phyloP scores from a whole-genome alignment of 305 asterid species.

The Plantago lanceolata region DNA sequence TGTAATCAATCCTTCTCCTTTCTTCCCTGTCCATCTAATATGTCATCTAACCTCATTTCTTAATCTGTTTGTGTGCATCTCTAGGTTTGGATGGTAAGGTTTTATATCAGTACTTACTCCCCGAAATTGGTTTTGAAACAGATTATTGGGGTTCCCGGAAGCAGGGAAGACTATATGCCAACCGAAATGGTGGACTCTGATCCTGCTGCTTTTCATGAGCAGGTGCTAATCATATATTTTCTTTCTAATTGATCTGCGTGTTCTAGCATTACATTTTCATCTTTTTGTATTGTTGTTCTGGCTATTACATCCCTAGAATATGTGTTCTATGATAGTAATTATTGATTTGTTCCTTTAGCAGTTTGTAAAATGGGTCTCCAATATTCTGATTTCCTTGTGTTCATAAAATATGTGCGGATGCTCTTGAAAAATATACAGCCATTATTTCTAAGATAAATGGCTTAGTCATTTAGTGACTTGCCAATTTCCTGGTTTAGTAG shows the following conservation, averaged over 20 bases:
- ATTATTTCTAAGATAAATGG: background rate
- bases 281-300: background rate
- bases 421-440: no score
- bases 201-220: conserved; percentile 66
- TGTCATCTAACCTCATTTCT: background rate
- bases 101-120: conserved; percentile 16
- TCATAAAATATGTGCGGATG: no score
- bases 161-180: conserved; percentile 50
- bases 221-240: conserved; percentile 36
- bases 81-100: background rate
- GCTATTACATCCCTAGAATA: background rate
- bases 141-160: conserved; percentile 49
- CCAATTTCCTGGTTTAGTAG: background rate
- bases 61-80: background rate
- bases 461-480: background rate
- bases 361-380: background rate
- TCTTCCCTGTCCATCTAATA: background rate
- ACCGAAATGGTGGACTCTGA: conserved; percentile 65
- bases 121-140: conserved; percentile 34
- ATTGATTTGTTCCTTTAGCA: background rate
- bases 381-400: background rate
- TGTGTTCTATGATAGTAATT: no score
- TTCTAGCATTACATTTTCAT: no score
- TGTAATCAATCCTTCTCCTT: conserved; percentile 3
- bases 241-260: background rate